A percentile compares a stretch with the other conserved stretches of the same genome.
Conservation (phyloP, 2,329 filamentous ascomycete species). For the Penicillium griseofulvum region DNA sequence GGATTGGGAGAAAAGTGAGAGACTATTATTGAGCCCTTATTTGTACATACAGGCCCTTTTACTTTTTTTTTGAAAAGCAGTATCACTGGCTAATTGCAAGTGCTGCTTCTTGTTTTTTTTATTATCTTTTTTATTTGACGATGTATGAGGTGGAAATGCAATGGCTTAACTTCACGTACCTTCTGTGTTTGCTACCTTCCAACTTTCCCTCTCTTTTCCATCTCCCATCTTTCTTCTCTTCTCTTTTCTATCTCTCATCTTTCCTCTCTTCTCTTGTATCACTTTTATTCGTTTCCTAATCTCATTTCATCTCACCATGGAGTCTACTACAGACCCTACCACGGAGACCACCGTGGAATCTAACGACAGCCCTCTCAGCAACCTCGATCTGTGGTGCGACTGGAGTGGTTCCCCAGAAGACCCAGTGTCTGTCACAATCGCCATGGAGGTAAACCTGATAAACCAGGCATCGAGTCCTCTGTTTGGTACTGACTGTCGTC, state of each 20-base stretch:
- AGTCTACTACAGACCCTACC: background rate
- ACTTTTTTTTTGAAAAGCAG: slow-evolving; percentile 1
- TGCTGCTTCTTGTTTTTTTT: slow-evolving; percentile 1
- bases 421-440: slow-evolving; percentile 26
- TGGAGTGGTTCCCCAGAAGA: slow-evolving; percentile 30
- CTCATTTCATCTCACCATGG: background rate
- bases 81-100: slow-evolving; percentile 11
- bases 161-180: slow-evolving; percentile 4
- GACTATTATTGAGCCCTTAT: slow-evolving; percentile 21
- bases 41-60: slow-evolving; percentile 30
- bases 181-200: slow-evolving; percentile 3
- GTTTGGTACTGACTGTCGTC: background rate
- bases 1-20: slow-evolving; percentile 15
- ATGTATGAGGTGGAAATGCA: slow-evolving; percentile 5
- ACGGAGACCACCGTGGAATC: slow-evolving; percentile 7
- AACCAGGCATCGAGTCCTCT: background rate
- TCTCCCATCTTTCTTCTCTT: background rate
- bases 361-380: slow-evolving; percentile 20
- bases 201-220: background rate
- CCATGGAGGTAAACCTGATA: slow-evolving; percentile 29
- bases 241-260: background rate
- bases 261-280: background rate
- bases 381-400: slow-evolving; percentile 31
- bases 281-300: background rate
- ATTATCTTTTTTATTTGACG: slow-evolving; percentile 9